Evolutionary conservation across 1,139 yeast genomes (phyloP).

Genomic region (Geotrichum histeridarum): DNA sequence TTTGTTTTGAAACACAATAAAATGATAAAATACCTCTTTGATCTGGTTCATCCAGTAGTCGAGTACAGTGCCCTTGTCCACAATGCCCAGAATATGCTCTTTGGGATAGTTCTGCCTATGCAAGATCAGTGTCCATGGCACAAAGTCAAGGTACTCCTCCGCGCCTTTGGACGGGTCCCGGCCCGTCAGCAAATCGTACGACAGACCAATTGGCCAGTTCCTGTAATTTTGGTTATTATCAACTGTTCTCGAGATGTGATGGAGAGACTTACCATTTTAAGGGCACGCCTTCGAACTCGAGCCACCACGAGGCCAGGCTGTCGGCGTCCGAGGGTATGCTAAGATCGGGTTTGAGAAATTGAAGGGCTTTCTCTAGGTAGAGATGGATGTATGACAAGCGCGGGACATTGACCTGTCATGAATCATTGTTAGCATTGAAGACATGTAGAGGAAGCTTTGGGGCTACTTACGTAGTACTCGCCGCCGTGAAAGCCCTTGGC

Average conservation of each 20-base stretch:
- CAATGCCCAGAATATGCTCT: slow-evolving; percentile 49
- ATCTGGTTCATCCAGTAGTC: slow-evolving; percentile 67
- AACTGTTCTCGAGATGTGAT: background rate
- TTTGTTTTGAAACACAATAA: background rate
- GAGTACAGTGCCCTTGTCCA: slow-evolving; percentile 37
- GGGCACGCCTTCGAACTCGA: slow-evolving; percentile 60
- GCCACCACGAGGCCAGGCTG: slow-evolving; percentile 64
- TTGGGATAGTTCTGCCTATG: slow-evolving; percentile 48
- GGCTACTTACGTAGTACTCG: slow-evolving; percentile 24
- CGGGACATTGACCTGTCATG: slow-evolving; percentile 28
- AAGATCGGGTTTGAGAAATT: slow-evolving; percentile 44
- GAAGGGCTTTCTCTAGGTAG: slow-evolving; percentile 42
- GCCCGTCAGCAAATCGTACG: slow-evolving; percentile 52
- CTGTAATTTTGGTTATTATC: slow-evolving; percentile 15
- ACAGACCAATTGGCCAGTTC: slow-evolving; percentile 74
- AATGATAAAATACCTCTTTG: slow-evolving; percentile 48
- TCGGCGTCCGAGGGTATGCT: slow-evolving; percentile 37
- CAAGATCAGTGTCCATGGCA: slow-evolving; percentile 30
- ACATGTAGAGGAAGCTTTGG: background rate
- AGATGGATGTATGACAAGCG: slow-evolving; percentile 59
- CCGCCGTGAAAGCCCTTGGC: slow-evolving; percentile 26
- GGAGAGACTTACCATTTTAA: slow-evolving; percentile 46
- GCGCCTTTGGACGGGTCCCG: slow-evolving; percentile 33
- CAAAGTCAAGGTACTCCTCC: slow-evolving; percentile 6
- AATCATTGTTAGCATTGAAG: too few relatives aligned